These are phyloP conservation scores for Moelleriella libera DNA, from an alignment of 2,329 filamentous ascomycete species.

Conservation along the genomic window DNA sequence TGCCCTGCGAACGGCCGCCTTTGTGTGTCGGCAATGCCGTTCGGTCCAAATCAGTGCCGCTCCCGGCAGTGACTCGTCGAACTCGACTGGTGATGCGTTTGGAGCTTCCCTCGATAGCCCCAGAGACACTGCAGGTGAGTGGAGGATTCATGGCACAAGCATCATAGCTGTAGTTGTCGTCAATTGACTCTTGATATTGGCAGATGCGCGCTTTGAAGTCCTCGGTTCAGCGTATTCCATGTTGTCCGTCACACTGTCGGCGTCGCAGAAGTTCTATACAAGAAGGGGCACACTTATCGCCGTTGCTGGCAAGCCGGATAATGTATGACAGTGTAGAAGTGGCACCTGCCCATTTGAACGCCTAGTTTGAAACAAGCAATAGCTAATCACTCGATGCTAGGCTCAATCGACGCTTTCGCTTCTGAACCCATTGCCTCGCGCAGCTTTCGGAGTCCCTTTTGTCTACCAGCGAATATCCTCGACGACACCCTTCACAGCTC, in stretches of 20 bases:
- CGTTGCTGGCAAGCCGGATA: conserved; percentile 79
- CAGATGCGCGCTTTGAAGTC: conserved; percentile 91
- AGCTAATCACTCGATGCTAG: conserved; percentile 25
- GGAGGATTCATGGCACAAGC: neutral
- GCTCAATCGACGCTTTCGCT: conserved; percentile 80
- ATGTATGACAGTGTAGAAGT: conserved; percentile 36
- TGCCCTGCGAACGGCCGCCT: conserved; percentile 14
- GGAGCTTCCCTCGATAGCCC: conserved; percentile 28
- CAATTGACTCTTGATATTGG: neutral
- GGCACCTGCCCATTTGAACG: too few relatives aligned
- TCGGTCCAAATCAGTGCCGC: conserved; percentile 48
- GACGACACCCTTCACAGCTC: conserved; percentile 71
- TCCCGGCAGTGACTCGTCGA: conserved; percentile 40
- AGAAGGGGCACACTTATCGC: conserved; percentile 82
- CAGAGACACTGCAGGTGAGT: conserved; percentile 36
- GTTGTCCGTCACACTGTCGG: conserved; percentile 81
- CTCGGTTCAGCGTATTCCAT: conserved; percentile 85
- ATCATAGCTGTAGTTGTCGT: neutral
- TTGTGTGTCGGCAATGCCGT: conserved; percentile 41
- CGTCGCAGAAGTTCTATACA: conserved; percentile 88
- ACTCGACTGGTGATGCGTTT: conserved; percentile 39
- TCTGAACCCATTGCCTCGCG: conserved; percentile 70
- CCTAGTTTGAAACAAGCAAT: neutral
- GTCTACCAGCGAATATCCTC: conserved; percentile 86
- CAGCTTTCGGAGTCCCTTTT: conserved; percentile 76